Evolutionary conservation across 2,329 filamentous ascomycete species (phyloP), one percentile per base, ranked within the genome.

Genomic region (Fusarium camptoceras): DNA sequence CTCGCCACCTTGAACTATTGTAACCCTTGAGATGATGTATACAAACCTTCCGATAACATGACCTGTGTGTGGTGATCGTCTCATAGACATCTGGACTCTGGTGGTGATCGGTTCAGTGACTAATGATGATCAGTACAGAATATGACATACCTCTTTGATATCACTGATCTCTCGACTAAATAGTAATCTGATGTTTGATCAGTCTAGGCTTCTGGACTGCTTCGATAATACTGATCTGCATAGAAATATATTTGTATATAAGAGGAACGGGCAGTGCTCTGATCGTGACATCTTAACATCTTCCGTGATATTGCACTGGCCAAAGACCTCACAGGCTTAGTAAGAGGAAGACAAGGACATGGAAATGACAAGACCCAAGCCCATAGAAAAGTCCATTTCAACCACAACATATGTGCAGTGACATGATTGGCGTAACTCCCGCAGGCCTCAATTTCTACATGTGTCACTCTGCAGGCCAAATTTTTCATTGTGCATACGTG

Each of bases 361-460:
- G 8, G 15, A 34, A 34, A 34, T 18, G 8, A 9, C 43, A 46
- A n/a, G 8, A 14, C 15, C 12, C 16, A 14, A 20, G 10, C 15
- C 24, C 16, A 39, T 39, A 41, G 31, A 41, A 27, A 10, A 51
- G 14, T 24, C 9, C 25, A 28, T 41, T 8, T 10, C 25, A 15
- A 51, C 16, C 31, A 51, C 31, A 51, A 41, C 14, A 41, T 27
- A 41, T 51, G 18, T 41, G 27, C 24, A 16, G 14, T 51, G 49
- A 51, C 31, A 41, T 51, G 49, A 51, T 51, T 51, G 49, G 31
- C 9, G 31, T 41, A 27, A 27, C 20, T 22, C 31, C 15, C 5
- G 31, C 24, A 41, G 49, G 49, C 49, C 49, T 51, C 49, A 51
- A 41, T 51, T 51, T 51, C 31, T 34, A n/a, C 24, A 39, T 41